A percentile compares a stretch with the other conserved stretches of the same genome.
Conservation (phyloP, 2,329 filamentous ascomycete genomes). For the Trichoderma sp. region DNA sequence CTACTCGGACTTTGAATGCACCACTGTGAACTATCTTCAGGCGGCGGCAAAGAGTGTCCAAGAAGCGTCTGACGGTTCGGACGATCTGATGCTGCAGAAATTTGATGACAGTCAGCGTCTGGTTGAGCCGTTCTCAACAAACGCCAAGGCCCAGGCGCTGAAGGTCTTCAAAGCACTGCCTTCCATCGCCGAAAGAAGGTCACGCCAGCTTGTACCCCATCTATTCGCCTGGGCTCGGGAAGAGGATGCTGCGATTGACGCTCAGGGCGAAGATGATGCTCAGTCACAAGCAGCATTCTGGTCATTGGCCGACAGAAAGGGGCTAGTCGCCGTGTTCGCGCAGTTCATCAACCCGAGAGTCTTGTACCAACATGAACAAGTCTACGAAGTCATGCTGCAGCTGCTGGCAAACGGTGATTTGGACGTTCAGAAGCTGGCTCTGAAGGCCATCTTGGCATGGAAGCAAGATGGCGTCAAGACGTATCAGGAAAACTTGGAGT, state of each 20-base stretch:
- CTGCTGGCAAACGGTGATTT: slow-evolving; percentile 85
- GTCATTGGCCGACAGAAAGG: slow-evolving; percentile 79
- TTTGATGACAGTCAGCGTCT: slow-evolving; percentile 67
- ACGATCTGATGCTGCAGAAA: slow-evolving; percentile 60
- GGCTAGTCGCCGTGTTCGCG: slow-evolving; percentile 77
- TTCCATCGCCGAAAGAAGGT: slow-evolving; percentile 79
- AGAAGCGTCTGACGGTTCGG: slow-evolving; percentile 54
- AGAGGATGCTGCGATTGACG: slow-evolving; percentile 46
- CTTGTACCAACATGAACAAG: slow-evolving; percentile 74
- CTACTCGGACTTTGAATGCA: slow-evolving; percentile 81
- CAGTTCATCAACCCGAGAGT: slow-evolving; percentile 86
- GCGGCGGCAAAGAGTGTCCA: slow-evolving; percentile 55
- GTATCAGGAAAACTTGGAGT: slow-evolving; percentile 84
- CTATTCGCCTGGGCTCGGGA: slow-evolving; percentile 78
- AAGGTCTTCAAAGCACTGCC: slow-evolving; percentile 75
- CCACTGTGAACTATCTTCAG: slow-evolving; percentile 66
- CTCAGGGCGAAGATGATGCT: slow-evolving; percentile 39
- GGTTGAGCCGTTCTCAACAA: slow-evolving; percentile 53
- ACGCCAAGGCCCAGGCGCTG: slow-evolving; percentile 75
- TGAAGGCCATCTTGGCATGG: slow-evolving; percentile 88
- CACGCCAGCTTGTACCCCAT: slow-evolving; percentile 80
- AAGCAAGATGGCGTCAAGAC: slow-evolving; percentile 74
- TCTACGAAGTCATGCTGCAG: slow-evolving; percentile 72
- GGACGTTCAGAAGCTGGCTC: slow-evolving; percentile 81
- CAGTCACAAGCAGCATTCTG: slow-evolving; percentile 54